phyloP scores from a whole-genome alignment of 805 yeast genomes.

The Cyberlindnera bimundalis region DNA sequence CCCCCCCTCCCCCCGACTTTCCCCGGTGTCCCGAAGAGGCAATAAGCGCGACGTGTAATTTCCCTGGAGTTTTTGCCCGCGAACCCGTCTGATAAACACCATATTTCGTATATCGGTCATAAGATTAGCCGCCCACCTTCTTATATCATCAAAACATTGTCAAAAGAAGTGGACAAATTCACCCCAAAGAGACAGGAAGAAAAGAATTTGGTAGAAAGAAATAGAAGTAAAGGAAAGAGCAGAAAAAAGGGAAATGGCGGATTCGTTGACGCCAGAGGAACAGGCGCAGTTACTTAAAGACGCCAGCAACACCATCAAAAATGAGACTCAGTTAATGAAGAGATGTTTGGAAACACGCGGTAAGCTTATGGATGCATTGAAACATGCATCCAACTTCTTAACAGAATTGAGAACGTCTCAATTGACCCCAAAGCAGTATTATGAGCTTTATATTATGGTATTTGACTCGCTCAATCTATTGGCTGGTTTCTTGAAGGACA shows the following conservation, averaged over 20 bases:
- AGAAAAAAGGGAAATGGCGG: constrained; percentile 6
- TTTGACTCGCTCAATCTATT: constrained; percentile 78
- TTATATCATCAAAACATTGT: no score
- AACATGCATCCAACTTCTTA: constrained; percentile 79
- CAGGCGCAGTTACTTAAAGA: constrained; percentile 37
- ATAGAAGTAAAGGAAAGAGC: not conserved
- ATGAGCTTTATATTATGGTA: constrained; percentile 80
- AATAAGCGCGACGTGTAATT: constrained; percentile 1
- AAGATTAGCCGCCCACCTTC: no score
- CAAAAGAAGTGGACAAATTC: no score
- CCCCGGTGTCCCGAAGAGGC: not conserved
- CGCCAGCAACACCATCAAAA: constrained; percentile 51
- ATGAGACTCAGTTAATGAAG: constrained; percentile 73
- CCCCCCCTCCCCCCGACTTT: not conserved
- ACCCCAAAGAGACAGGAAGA: no score
- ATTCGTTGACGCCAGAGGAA: constrained; percentile 23
- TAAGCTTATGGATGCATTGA: constrained; percentile 80
- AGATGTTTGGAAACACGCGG: constrained; percentile 66
- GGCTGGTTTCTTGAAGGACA: constrained; percentile 59
- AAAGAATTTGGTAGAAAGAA: no score
- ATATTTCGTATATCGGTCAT: no score
- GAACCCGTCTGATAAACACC: constrained; percentile 1
- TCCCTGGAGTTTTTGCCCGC: no score
- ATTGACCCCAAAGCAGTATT: constrained; percentile 86
- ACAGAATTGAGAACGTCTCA: constrained; percentile 75